Base-by-base conservation (phyloP, 768 basidiomycete species). In the Tulasnella calospora region DNA sequence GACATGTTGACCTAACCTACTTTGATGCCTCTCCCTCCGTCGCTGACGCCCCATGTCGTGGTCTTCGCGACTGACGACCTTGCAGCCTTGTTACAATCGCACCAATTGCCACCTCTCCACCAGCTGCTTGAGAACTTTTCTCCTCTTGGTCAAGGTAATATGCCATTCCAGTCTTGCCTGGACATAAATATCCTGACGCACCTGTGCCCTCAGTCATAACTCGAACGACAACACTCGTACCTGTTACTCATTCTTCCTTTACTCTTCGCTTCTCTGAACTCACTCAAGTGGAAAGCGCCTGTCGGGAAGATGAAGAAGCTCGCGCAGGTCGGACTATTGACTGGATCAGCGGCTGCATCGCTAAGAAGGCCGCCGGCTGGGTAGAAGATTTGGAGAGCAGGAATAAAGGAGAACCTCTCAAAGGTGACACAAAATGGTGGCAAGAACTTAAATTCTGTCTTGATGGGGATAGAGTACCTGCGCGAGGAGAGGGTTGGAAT, bases 81-180 rank as follows among this genome's bases (percentile, higher is more conserved):
- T 41, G 84, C 85, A 72, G 87, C 89, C 44, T 86, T 94, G 46
- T 85, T 95, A 70, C 84, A 85, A 38, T 82, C 86, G 1, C 87
- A 90, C 12, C 88, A 89, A 0, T 84, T 95, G 23, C 94, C 94
- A 2, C 86, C 91, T 21, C 85, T 95, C 19, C 89, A 90, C 44
- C 87, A 91, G 81, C 89, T 95, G 78, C 87, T 95, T 38, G 94
- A 95, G 83, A 93, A 92, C 3, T 95, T 95, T 82, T 92, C 93
- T 2, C 94, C 94, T 15, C 85, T 95, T 73, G 90, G 92, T 0
- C 90, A 94, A 87, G 92, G 94, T 92, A 83, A 72, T 84, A 83
- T n/a, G 76, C 72, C 57, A 41, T 21, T 23, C 77, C 61, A 73
- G 79, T 79, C 47, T 70, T 15, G 74, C 19, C 27, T 70, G 67